Evolutionary conservation across 106 monocot genomes (phyloP).

Genomic region (Acanthochlamys bracteata): DNA sequence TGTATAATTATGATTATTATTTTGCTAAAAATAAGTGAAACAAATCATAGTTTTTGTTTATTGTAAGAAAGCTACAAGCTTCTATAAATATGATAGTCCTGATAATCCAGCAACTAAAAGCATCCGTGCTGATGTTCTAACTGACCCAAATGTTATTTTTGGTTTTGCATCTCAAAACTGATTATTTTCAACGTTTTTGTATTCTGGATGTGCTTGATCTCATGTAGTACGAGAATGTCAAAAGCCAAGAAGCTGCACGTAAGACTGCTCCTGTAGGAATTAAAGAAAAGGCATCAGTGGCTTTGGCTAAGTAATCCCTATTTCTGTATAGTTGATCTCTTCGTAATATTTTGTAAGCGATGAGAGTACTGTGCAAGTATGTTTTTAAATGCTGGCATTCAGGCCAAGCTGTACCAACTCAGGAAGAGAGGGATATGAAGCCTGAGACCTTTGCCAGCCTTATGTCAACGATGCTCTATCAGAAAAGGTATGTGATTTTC

Average conservation of each 20-base stretch:
- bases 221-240: slow-evolving; percentile 70
- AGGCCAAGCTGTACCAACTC: slow-evolving; percentile 12
- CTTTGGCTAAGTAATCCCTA: slow-evolving; percentile 53
- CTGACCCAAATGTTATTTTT: not conserved
- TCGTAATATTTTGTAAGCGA: not conserved
- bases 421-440: slow-evolving; percentile 15
- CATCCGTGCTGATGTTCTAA: not conserved
- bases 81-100: too few relatives aligned
- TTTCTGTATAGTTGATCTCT: not conserved
- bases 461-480: slow-evolving; percentile 7
- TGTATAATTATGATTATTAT: too few relatives aligned
- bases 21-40: too few relatives aligned
- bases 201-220: not conserved
- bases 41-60: too few relatives aligned
- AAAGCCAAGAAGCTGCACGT: slow-evolving; percentile 66
- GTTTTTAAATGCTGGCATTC: slow-evolving; percentile 9
- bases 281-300: slow-evolving; percentile 80
- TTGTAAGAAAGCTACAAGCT: too few relatives aligned
- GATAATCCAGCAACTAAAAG: too few relatives aligned
- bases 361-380: not conserved
- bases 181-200: not conserved
- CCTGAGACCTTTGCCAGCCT: slow-evolving; percentile 12
- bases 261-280: slow-evolving; percentile 73
- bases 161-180: not conserved
- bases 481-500: not conserved